Conservation (phyloP, 2,329 filamentous ascomycete species). For the Fusarium tricinctum region DNA sequence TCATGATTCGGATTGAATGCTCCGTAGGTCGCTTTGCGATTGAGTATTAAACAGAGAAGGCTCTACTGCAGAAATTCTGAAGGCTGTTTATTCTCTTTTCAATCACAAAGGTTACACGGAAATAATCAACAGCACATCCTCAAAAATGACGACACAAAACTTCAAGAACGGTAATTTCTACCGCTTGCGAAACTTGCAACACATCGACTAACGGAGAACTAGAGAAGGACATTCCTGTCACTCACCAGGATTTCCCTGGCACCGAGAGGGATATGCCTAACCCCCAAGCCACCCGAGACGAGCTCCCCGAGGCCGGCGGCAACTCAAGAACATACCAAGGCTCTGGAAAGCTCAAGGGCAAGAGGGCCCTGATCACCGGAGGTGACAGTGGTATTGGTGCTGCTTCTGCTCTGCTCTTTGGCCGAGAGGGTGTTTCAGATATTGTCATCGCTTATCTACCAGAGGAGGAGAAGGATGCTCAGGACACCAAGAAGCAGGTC, state of each 20-base stretch:
- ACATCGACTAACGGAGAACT: slow-evolving; percentile 50
- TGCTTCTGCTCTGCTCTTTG: slow-evolving; percentile 81
- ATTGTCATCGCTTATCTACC: slow-evolving; percentile 80
- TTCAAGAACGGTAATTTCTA: slow-evolving; percentile 41
- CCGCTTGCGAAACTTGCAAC: background rate
- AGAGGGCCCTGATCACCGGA: slow-evolving; percentile 83
- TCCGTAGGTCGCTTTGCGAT: slow-evolving; percentile 21
- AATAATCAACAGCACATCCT: background rate
- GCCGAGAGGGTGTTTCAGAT: slow-evolving; percentile 80
- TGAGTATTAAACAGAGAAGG: slow-evolving; percentile 28
- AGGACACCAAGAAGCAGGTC: slow-evolving; percentile 79
- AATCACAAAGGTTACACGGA: background rate
- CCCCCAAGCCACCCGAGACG: slow-evolving; percentile 69
- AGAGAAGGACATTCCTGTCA: slow-evolving; percentile 51
- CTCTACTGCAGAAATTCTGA: background rate
- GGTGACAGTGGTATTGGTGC: slow-evolving; percentile 86
- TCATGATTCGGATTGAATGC: slow-evolving; percentile 39
- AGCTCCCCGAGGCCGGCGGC: slow-evolving; percentile 76
- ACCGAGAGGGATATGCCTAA: slow-evolving; percentile 50
- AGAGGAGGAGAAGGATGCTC: slow-evolving; percentile 81
- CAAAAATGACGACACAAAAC: slow-evolving; percentile 44
- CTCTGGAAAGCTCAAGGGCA: slow-evolving; percentile 80
- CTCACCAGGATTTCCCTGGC: slow-evolving; percentile 51
- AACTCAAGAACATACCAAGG: slow-evolving; percentile 79
- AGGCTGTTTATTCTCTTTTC: background rate